These are phyloP conservation scores for Aureobasidium sp. DNA, from an alignment of 2,329 filamentous ascomycete species.

Conservation along the genomic window DNA sequence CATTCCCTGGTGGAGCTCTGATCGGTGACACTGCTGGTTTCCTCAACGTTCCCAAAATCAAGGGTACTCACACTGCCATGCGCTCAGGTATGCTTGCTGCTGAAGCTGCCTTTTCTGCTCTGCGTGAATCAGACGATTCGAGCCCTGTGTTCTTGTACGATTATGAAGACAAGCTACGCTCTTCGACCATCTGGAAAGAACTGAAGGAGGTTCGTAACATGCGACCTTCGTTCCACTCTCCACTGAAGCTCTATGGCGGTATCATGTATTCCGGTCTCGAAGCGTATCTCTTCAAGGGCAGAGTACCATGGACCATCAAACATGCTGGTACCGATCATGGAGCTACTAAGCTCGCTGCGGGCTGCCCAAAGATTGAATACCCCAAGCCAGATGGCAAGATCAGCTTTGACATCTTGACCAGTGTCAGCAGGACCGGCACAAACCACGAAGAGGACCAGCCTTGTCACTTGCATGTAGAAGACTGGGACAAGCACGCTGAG, in stretches of 20 bases:
- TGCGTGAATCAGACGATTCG: slow-evolving; percentile 46
- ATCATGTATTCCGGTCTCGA: slow-evolving; percentile 90
- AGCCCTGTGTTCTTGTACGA: slow-evolving; percentile 85
- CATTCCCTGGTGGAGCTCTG: slow-evolving; percentile 90
- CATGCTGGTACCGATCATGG: slow-evolving; percentile 72
- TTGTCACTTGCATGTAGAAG: slow-evolving; percentile 86
- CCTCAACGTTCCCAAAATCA: slow-evolving; percentile 96
- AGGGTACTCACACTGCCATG: slow-evolving; percentile 97
- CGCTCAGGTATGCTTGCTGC: slow-evolving; percentile 94
- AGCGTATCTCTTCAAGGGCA: slow-evolving; percentile 78
- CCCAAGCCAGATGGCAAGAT: slow-evolving; percentile 94
- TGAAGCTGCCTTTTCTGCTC: slow-evolving; percentile 76
- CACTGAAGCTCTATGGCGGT: slow-evolving; percentile 82
- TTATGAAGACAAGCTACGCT: slow-evolving; percentile 83
- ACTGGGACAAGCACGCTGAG: slow-evolving; percentile 86
- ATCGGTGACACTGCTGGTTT: slow-evolving; percentile 96
- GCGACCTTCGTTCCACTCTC: slow-evolving; percentile 85
- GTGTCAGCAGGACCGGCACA: slow-evolving; percentile 88
- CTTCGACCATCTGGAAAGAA: slow-evolving; percentile 87
- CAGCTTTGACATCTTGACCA: slow-evolving; percentile 92
- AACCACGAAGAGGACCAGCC: slow-evolving; percentile 99
- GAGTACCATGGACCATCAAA: slow-evolving; percentile 83
- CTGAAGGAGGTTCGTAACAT: slow-evolving; percentile 95
- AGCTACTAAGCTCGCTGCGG: slow-evolving; percentile 70
- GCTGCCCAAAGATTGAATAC: slow-evolving; percentile 86